Percentiles rank a stretch among this genome's conserved stretches.
Evolutionary conservation across 1,139 yeast genomes (phyloP).

Genomic region (Kazachstania sp.): DNA sequence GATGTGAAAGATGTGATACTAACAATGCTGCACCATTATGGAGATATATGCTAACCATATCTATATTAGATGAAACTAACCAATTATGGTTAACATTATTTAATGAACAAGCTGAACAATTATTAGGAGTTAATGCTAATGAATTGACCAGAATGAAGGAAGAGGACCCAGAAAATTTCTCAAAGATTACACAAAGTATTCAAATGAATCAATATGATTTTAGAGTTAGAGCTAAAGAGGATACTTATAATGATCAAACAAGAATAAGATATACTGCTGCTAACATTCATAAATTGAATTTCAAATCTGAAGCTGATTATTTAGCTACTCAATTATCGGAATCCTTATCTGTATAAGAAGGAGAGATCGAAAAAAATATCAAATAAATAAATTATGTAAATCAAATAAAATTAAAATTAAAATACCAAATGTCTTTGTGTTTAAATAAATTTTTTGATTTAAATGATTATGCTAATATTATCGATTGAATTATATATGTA

Average conservation of each 20-base stretch:
- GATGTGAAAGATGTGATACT: constrained; percentile 86
- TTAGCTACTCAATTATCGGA: constrained; percentile 35
- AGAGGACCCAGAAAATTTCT: constrained; percentile 41
- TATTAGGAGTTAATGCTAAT: constrained; percentile 64
- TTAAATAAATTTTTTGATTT: too few species aligned
- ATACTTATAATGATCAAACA: constrained; percentile 68
- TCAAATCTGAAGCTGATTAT: constrained; percentile 50
- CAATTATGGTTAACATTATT: constrained; percentile 83
- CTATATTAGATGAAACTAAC: constrained; percentile 71
- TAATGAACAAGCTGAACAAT: constrained; percentile 67
- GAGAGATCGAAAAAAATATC: too few species aligned
- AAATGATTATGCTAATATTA: too few species aligned
- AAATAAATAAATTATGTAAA: too few species aligned
- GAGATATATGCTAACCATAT: constrained; percentile 66
- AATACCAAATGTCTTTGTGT: too few species aligned
- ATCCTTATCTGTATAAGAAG: constrained; percentile 7
- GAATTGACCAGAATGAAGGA: constrained; percentile 50
- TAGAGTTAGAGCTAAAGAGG: constrained; percentile 75
- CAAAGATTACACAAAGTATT: constrained; percentile 42
- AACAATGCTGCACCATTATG: constrained; percentile 60
- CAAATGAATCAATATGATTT: constrained; percentile 65
- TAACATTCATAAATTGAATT: constrained; percentile 49
- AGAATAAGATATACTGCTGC: constrained; percentile 69
- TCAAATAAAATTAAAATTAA: too few species aligned
- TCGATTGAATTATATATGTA: too few species aligned